Evolutionary conservation across 805 yeast species (phyloP).

Genomic region (Sugiyamaella americana): DNA sequence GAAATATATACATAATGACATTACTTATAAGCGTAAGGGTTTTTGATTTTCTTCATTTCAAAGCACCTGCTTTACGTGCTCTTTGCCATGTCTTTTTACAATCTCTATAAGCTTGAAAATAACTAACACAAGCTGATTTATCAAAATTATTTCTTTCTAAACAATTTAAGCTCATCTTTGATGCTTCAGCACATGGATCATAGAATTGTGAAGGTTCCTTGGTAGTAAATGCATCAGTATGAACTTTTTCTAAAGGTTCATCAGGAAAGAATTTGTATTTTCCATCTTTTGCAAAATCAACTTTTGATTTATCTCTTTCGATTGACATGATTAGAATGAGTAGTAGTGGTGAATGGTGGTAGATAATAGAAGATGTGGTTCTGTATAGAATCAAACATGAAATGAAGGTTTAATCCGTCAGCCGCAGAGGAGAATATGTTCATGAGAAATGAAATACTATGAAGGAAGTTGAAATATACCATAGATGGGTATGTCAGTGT

Average conservation of each 20-base stretch:
- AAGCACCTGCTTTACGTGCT: slow-evolving; percentile 13
- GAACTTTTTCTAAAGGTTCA: slow-evolving; percentile 66
- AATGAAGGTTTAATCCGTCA: no score
- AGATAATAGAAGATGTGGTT: no score
- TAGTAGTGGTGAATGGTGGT: no score
- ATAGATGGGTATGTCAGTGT: no score
- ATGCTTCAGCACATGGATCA: slow-evolving; percentile 88
- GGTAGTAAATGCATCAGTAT: slow-evolving; percentile 59
- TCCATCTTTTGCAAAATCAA: slow-evolving; percentile 55
- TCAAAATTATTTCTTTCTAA: slow-evolving; percentile 71
- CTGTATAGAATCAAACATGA: no score
- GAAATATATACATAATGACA: no score
- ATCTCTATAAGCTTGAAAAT: slow-evolving; percentile 88
- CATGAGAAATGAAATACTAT: no score
- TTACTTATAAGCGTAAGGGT: no score
- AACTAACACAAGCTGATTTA: slow-evolving; percentile 64
- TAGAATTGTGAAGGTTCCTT: slow-evolving; percentile 80
- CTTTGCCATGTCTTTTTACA: slow-evolving; percentile 70
- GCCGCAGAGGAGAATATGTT: no score
- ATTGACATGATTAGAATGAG: slow-evolving; percentile 16
- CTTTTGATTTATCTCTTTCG: slow-evolving; percentile 36
- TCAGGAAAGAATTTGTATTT: slow-evolving; percentile 77
- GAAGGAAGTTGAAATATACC: no score
- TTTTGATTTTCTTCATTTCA: no score
- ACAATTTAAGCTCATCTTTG: slow-evolving; percentile 82